phyloP scores from a whole-genome alignment of 2,329 filamentous ascomycete genomes.

The Apiospora hydei region DNA sequence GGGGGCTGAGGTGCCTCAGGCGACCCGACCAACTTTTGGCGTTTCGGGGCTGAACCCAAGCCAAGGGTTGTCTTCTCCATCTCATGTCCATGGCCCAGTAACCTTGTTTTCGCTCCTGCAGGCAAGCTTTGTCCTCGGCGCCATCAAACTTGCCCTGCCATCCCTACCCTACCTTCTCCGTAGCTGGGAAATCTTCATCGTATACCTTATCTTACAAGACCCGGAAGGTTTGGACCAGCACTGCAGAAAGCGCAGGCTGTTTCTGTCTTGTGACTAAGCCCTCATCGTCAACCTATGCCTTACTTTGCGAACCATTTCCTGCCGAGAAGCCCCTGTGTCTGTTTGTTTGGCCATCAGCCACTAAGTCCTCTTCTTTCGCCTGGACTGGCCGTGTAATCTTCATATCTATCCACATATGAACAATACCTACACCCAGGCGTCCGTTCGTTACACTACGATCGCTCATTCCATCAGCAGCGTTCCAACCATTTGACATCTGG shows the following conservation, averaged over 20 bases:
- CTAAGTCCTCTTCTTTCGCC: neutral
- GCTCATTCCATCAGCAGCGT: conserved; percentile 27
- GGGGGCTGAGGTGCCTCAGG: neutral
- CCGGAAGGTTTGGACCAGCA: neutral
- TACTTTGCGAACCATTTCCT: neutral
- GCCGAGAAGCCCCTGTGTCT: neutral
- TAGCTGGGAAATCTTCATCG: neutral
- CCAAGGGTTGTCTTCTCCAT: neutral
- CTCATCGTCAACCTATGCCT: neutral
- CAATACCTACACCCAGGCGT: conserved; percentile 33
- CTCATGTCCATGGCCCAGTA: neutral
- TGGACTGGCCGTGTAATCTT: neutral
- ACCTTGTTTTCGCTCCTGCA: neutral
- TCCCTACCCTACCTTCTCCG: neutral
- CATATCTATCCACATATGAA: conserved; percentile 30
- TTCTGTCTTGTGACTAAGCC: neutral
- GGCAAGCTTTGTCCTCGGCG: neutral
- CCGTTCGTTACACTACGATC: neutral
- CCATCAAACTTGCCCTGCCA: neutral
- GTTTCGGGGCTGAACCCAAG: conserved; percentile 10
- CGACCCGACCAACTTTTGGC: neutral
- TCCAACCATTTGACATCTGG: neutral
- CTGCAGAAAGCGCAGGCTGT: neutral
- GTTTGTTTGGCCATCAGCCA: neutral
- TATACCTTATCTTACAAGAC: neutral